Evolutionary conservation across 495 filamentous ascomycete species (phyloP).

Genomic region (Niebla homalea): DNA sequence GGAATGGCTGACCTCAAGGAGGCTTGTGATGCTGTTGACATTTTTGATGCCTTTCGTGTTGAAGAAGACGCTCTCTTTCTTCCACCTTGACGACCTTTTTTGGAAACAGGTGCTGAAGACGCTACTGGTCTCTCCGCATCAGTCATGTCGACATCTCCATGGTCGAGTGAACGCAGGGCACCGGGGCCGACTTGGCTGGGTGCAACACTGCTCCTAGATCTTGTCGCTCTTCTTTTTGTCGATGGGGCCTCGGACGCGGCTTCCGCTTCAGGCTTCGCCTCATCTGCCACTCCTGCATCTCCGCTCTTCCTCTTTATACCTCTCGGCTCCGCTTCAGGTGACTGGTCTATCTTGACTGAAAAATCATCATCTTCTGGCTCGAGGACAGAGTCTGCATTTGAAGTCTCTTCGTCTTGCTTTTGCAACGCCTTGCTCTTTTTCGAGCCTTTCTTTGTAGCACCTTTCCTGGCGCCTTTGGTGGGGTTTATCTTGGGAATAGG

Average conservation of each 20-base stretch:
- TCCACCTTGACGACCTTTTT: conserved; percentile 25
- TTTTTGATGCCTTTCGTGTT: conserved; percentile 39
- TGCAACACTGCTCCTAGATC: conserved; percentile 32
- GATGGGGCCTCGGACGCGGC: conserved; percentile 31
- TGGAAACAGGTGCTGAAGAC: conserved; percentile 10
- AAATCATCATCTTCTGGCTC: conserved; percentile 28
- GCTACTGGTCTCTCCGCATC: conserved; percentile 9
- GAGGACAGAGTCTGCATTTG: conserved; percentile 30
- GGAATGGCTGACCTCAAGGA: conserved; percentile 27
- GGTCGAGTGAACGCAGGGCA: conserved; percentile 11
- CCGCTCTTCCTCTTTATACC: conserved; percentile 58
- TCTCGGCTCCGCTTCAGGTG: conserved; percentile 31
- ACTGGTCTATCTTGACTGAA: conserved; percentile 28
- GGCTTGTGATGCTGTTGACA: conserved; percentile 33
- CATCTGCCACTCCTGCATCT: conserved; percentile 33
- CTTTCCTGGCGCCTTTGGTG: conserved; percentile 37
- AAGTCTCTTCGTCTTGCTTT: conserved; percentile 45
- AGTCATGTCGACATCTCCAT: conserved; percentile 17
- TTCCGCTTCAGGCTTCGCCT: conserved; percentile 16
- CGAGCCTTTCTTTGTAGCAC: conserved; percentile 35
- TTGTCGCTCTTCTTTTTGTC: conserved; percentile 52
- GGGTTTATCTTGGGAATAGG: conserved; percentile 25
- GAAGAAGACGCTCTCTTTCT: conserved; percentile 33
- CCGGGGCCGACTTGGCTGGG: conserved; percentile 14
- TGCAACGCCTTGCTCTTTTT: conserved; percentile 29